Conservation (phyloP, 192 early-diverging fungal species). For the Ambispora gerdemannii region DNA sequence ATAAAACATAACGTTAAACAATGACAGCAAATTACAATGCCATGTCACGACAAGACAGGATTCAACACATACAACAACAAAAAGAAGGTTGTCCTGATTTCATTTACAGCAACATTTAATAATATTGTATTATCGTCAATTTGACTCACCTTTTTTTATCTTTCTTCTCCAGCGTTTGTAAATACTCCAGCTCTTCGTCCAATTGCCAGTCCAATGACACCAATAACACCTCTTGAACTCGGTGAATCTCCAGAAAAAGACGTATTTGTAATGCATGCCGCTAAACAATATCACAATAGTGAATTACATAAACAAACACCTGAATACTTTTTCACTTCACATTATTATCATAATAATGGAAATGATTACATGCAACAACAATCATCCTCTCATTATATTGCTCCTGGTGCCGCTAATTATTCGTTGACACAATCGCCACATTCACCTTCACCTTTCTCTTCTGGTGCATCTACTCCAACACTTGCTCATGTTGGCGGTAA, state of each 20-base stretch:
- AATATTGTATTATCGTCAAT: neutral
- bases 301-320: neutral
- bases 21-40: no score
- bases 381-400: neutral
- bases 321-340: conserved; percentile 2
- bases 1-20: no score
- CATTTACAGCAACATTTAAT: no score
- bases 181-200: conserved; percentile 17
- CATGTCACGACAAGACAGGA: no score
- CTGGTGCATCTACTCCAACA: neutral
- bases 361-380: neutral
- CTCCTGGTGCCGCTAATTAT: neutral
- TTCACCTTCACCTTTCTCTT: neutral
- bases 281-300: neutral
- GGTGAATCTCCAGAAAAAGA: neutral
- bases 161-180: neutral
- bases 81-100: no score
- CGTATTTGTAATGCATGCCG: no score
- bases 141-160: neutral
- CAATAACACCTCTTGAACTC: conserved; percentile 18
- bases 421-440: neutral
- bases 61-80: no score
- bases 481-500: neutral
- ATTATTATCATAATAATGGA: neutral
- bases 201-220: conserved; percentile 11